Evolutionary conservation across 176 grass and related monocot genomes (phyloP).

Genomic region (Eragrostis curvula): DNA sequence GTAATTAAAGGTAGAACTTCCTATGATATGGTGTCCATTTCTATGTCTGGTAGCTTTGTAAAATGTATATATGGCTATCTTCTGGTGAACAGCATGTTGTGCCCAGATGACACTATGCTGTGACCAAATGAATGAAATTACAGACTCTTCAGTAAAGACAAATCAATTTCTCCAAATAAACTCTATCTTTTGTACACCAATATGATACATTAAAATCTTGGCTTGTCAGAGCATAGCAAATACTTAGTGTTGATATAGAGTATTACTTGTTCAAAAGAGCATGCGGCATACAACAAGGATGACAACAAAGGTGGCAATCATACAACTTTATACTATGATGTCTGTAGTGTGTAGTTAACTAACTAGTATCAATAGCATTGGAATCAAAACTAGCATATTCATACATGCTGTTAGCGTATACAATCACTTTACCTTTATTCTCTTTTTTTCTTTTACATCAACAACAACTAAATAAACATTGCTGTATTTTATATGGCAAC

Average conservation of each 20-base stretch:
- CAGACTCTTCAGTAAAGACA: neutral
- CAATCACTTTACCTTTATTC: neutral
- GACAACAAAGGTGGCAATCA: neutral
- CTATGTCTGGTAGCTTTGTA: neutral
- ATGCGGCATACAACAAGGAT: neutral
- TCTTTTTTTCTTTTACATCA: neutral
- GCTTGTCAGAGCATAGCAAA: neutral
- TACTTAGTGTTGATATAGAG: neutral
- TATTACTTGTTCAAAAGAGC: neutral
- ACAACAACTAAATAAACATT: slow-evolving; percentile 19
- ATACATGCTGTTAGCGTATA: neutral
- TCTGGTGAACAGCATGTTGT: neutral
- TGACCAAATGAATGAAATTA: slow-evolving; percentile 20
- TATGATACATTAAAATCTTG: neutral
- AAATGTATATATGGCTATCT: slow-evolving; percentile 2
- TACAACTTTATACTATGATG: neutral
- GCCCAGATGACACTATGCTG: neutral
- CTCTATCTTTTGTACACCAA: neutral
- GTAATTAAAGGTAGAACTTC: neutral
- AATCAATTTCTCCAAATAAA: neutral
- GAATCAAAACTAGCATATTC: slow-evolving; percentile 27
- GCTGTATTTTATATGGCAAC: slow-evolving; percentile 12
- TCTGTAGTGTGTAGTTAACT: neutral
- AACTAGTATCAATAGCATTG: neutral
- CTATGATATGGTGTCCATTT: neutral